phyloP scores from a whole-genome alignment of 1,139 yeast species.

The Lodderomyces parapsilosis region DNA sequence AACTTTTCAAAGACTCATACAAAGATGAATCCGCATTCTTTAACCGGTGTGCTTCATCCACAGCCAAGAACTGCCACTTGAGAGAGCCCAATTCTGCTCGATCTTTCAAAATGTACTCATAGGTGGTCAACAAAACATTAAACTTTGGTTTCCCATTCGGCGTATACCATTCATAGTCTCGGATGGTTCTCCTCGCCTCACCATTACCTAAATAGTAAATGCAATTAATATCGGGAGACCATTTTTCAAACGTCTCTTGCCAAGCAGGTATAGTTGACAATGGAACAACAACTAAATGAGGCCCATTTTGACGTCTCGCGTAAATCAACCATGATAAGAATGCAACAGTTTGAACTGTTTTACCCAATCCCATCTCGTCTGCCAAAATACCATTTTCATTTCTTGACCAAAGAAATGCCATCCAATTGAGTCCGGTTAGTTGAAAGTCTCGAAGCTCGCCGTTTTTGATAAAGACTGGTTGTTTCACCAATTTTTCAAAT shows the following conservation, averaged over 20 bases:
- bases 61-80: conserved; percentile 96
- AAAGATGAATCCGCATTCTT: conserved; percentile 93
- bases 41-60: conserved; percentile 96
- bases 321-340: conserved; percentile 92
- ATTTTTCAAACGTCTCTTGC: conserved; percentile 97
- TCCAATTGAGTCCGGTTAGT: conserved; percentile 97
- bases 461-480: conserved; percentile 86
- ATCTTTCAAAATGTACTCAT: conserved; percentile 93
- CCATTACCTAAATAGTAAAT: conserved; percentile 92
- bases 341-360: conserved; percentile 95
- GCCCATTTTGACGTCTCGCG: conserved; percentile 95
- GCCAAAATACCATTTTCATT: conserved; percentile 97
- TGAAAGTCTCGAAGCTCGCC: conserved; percentile 97
- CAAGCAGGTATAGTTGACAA: conserved; percentile 96
- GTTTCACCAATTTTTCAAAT: conserved; percentile 81
- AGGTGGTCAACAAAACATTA: conserved; percentile 86
- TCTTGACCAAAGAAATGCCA: conserved; percentile 98
- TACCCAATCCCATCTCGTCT: conserved; percentile 99
- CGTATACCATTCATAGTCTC: conserved; percentile 81
- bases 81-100: conserved; percentile 73
- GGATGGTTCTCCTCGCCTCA: conserved; percentile 74
- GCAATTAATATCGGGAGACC: conserved; percentile 97
- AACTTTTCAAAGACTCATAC: conserved; percentile 81
- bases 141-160: conserved; percentile 71
- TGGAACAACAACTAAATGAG: conserved; percentile 95